Conservation (phyloP, 2,329 filamentous ascomycete species). For the Penicillium sp. region DNA sequence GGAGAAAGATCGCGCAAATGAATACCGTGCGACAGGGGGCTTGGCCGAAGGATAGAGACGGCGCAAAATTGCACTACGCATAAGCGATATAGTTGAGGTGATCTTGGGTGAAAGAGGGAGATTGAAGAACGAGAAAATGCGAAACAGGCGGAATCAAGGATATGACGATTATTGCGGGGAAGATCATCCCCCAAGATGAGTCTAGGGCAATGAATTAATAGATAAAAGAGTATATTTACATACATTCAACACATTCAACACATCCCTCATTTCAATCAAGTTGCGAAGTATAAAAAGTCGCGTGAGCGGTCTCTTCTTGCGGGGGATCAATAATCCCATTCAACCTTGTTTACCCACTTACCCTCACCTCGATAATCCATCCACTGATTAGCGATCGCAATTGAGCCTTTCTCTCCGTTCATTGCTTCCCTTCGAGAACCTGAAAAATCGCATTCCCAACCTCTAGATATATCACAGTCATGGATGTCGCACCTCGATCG, state of each 20-base stretch:
- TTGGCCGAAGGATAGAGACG: constrained; percentile 36
- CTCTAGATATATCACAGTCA: constrained; percentile 13
- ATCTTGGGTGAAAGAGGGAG: constrained; percentile 3
- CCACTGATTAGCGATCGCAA: background rate
- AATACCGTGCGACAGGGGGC: constrained; percentile 21
- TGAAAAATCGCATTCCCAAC: background rate
- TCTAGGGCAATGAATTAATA: background rate
- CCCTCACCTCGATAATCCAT: background rate
- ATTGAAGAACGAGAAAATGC: background rate
- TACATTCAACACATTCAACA: background rate
- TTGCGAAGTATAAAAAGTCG: background rate
- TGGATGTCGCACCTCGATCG: constrained; percentile 47
- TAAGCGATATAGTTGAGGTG: constrained; percentile 26
- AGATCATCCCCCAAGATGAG: constrained; percentile 1
- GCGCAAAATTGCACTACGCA: constrained; percentile 33
- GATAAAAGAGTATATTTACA: background rate
- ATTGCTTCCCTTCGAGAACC: background rate
- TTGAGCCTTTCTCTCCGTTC: background rate
- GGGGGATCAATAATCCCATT: constrained; percentile 1
- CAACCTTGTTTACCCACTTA: background rate
- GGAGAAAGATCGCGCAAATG: constrained; percentile 29
- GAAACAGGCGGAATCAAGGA: constrained; percentile 2
- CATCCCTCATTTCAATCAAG: background rate
- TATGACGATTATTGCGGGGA: constrained; percentile 8
- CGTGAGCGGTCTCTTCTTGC: background rate